Conservation (phyloP, 2,329 filamentous ascomycete species). For the Fusarium abutilonis region DNA sequence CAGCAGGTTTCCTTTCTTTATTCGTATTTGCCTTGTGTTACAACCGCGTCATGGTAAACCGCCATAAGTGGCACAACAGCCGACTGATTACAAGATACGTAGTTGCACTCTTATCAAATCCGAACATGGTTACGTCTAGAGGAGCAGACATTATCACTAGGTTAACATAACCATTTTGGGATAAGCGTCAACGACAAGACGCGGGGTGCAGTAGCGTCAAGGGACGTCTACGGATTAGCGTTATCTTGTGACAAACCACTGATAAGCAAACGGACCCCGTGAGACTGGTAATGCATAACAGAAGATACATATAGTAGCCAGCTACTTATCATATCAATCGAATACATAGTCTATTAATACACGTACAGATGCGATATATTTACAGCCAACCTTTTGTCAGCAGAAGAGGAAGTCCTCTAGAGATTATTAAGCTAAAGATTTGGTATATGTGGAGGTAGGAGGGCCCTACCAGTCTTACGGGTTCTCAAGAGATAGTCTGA, state of each 20-base stretch:
- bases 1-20: conserved; percentile 33
- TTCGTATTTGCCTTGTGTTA: conserved; percentile 1
- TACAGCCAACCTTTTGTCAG: no score
- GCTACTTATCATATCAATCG: no score
- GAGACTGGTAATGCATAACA: no score
- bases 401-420: no score
- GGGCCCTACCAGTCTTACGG: no score
- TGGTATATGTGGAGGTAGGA: no score
- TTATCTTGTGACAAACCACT: conserved; percentile 20
- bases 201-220: conserved; percentile 28
- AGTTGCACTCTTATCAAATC: conserved; percentile 7
- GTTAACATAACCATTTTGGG: conserved; percentile 36
- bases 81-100: conserved; percentile 13
- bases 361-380: no score
- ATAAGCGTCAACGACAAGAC: conserved; percentile 16
- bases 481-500: no score
- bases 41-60: not conserved
- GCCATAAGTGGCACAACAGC: not conserved
- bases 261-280: not conserved
- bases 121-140: conserved; percentile 30
- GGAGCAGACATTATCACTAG: conserved; percentile 2
- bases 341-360: no score
- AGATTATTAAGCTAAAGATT: no score
- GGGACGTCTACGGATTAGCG: conserved; percentile 28
- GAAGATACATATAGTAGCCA: no score